Conservation (phyloP, 2,329 filamentous ascomycete genomes). For the Onygena corvina region DNA sequence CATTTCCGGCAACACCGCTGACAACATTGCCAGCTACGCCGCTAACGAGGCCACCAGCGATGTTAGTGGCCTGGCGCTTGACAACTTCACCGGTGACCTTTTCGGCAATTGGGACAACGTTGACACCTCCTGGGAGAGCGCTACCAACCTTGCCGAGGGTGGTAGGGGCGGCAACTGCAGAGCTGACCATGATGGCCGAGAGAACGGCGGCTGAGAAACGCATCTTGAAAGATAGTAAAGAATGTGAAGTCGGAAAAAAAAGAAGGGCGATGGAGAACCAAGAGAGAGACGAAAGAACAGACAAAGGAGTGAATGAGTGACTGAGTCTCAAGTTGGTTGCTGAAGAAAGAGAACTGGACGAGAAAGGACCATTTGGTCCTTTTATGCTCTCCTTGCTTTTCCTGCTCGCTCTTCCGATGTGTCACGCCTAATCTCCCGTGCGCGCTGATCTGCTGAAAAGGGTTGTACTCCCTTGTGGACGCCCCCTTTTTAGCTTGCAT, state of each 20-base stretch:
- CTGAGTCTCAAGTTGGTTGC: slow-evolving; percentile 5
- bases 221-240: not conserved
- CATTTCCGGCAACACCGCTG: not conserved
- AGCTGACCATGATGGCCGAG: not conserved
- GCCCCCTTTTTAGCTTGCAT: not conserved
- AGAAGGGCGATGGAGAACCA: not conserved
- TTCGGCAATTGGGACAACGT: not conserved
- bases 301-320: not conserved
- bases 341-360: not conserved
- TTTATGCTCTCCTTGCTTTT: not conserved
- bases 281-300: not conserved
- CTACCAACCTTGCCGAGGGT: not conserved
- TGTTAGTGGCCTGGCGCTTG: too few relatives aligned
- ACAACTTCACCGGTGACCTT: not conserved
- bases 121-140: not conserved
- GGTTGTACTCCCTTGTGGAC: not conserved
- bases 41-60: not conserved
- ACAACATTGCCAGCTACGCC: not conserved
- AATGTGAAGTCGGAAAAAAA: not conserved
- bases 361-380: not conserved
- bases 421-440: not conserved
- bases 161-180: slow-evolving; percentile 1
- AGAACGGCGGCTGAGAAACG: not conserved
- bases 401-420: not conserved
- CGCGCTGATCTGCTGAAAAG: not conserved